phyloP scores from a whole-genome alignment of 2,329 filamentous ascomycete species.

The Alternaria sp. region DNA sequence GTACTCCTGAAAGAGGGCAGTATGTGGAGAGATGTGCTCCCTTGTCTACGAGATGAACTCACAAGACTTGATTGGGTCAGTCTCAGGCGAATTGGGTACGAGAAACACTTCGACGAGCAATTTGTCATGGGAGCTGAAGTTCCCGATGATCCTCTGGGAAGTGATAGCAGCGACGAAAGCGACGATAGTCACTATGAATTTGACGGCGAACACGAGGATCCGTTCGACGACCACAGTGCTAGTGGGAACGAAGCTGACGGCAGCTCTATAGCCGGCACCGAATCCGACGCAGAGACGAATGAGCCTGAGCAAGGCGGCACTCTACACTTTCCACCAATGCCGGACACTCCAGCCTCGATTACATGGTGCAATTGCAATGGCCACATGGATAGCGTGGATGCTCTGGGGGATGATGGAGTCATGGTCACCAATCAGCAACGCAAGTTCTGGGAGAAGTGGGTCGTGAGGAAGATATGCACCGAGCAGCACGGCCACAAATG shows the following conservation, averaged over 20 bases:
- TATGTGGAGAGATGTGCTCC: constrained; percentile 68
- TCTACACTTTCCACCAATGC: constrained; percentile 58
- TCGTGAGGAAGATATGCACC: constrained; percentile 57
- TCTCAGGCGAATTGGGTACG: constrained; percentile 69
- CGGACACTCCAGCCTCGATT: constrained; percentile 57
- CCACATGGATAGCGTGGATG: constrained; percentile 54
- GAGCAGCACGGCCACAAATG: constrained; percentile 54
- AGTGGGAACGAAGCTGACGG: constrained; percentile 46
- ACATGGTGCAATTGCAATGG: constrained; percentile 59
- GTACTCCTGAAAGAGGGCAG: constrained; percentile 68
- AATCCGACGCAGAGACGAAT: constrained; percentile 48
- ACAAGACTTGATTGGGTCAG: constrained; percentile 68
- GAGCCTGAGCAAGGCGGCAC: constrained; percentile 52
- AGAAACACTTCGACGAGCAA: constrained; percentile 61
- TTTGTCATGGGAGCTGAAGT: constrained; percentile 59
- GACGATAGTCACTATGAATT: constrained; percentile 49
- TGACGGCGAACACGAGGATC: constrained; percentile 36
- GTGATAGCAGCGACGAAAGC: constrained; percentile 55
- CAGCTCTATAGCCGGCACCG: constrained; percentile 47
- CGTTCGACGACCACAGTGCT: constrained; percentile 31
- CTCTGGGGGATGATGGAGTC: constrained; percentile 59
- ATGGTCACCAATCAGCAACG: constrained; percentile 59
- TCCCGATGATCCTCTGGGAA: constrained; percentile 56
- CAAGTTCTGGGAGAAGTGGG: constrained; percentile 66
- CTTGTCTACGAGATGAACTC: constrained; percentile 65